Evolutionary conservation across 352 stramenopile genomes (phyloP).

Genomic region (Phytophthora aleatoria): DNA sequence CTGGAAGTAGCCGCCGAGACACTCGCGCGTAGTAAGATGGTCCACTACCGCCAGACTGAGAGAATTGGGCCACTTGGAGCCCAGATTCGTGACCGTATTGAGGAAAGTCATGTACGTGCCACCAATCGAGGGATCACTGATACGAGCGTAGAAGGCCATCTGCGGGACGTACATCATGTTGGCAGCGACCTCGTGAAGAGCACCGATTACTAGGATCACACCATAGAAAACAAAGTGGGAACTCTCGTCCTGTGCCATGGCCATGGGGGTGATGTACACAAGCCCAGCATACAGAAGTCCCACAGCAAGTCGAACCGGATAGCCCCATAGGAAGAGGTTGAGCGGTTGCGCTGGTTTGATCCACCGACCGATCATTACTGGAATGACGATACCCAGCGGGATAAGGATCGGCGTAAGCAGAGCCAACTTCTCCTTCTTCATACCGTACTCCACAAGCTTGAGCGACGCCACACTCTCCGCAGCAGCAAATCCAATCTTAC

Average conservation of each 20-base stretch:
- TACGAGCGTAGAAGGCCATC: conserved; percentile 98
- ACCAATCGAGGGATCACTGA: conserved; percentile 97
- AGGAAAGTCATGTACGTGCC: conserved; percentile 99
- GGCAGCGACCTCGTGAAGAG: conserved; percentile 81
- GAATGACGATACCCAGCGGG: conserved; percentile 88
- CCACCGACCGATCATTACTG: conserved; percentile 73
- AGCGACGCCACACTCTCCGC: conserved; percentile 91
- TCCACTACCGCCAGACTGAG: conserved; percentile 85
- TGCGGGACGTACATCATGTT: conserved; percentile 95
- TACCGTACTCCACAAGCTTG: conserved; percentile 92
- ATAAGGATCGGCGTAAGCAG: conserved; percentile 88
- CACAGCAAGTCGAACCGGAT: conserved; percentile 84
- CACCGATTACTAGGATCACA: conserved; percentile 70
- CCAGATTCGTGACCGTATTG: conserved; percentile 99
- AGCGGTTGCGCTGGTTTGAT: conserved; percentile 78
- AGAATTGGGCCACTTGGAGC: conserved; percentile 93
- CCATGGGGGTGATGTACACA: conserved; percentile 80
- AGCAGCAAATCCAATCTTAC: conserved; percentile 92
- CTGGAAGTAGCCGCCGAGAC: conserved; percentile 68
- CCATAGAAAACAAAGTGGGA: conserved; percentile 82
- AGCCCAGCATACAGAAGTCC: conserved; percentile 84
- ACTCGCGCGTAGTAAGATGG: conserved; percentile 80
- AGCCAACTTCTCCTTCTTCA: conserved; percentile 93
- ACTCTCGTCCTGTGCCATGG: conserved; percentile 78
- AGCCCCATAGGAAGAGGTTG: conserved; percentile 81